A percentile compares a stretch with the other conserved stretches of the same genome.
phyloP scores from a whole-genome alignment of 495 filamentous ascomycete genomes.

The Penicillium atrosanguineum region DNA sequence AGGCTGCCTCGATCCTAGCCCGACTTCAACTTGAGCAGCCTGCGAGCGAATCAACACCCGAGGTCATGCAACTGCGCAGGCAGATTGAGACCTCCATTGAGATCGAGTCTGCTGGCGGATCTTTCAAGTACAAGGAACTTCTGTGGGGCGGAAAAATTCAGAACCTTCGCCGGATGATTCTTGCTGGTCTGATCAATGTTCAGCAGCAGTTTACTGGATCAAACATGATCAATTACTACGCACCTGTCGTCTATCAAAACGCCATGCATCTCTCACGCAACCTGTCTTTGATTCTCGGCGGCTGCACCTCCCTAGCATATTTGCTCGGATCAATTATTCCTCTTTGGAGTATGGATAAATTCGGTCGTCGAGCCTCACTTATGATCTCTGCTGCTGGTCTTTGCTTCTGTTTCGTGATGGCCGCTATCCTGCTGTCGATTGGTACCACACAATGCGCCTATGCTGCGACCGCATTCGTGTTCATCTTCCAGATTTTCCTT shows the following conservation, averaged over 20 bases:
- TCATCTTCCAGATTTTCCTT: conserved; percentile 49
- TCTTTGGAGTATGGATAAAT: conserved; percentile 47
- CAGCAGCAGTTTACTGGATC: conserved; percentile 47
- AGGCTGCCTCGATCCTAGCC: conserved; percentile 54
- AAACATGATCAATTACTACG: conserved; percentile 54
- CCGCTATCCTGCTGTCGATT: conserved; percentile 29
- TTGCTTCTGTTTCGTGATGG: conserved; percentile 42
- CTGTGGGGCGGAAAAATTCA: conserved; percentile 35
- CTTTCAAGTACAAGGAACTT: conserved; percentile 39
- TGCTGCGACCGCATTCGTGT: conserved; percentile 44
- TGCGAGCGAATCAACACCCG: conserved; percentile 13
- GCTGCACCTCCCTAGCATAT: conserved; percentile 44
- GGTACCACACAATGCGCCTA: conserved; percentile 25
- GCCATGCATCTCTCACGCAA: conserved; percentile 52
- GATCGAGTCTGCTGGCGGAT: conserved; percentile 34
- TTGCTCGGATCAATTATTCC: conserved; percentile 36
- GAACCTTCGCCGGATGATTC: conserved; percentile 39
- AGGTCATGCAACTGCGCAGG: conserved; percentile 20
- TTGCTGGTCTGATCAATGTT: conserved; percentile 33
- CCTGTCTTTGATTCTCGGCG: conserved; percentile 49
- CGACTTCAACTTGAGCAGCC: conserved; percentile 21
- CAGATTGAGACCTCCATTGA: conserved; percentile 38
- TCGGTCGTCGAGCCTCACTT: conserved; percentile 50
- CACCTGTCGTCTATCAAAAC: conserved; percentile 45
- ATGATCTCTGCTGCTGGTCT: conserved; percentile 46